Evolutionary conservation across 805 yeast species (phyloP), one percentile per base, ranked within the genome.

Genomic region (Candida takata): DNA sequence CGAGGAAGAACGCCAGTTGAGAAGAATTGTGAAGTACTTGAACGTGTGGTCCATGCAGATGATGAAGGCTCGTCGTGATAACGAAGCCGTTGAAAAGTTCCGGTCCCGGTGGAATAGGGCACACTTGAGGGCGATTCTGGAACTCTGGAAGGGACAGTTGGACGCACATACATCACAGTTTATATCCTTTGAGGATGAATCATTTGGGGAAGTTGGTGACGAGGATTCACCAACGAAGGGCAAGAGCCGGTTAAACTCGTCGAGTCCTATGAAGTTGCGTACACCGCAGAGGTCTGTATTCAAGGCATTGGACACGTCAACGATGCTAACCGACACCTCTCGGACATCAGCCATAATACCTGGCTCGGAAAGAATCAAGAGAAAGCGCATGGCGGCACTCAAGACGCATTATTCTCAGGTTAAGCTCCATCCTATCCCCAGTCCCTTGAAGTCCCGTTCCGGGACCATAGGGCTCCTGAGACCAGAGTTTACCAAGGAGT

Each of bases 91-190:
- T 3, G 49, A 44, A 5, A 44, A 45, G 11, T 62, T 64, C 40
- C 46, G 55, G 28, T 45, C 41, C n/a, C 48, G 70, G 34, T 65
- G 69, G 69, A 50, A 57, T 36, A 52, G 69, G 31, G 69, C 69
- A 2, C 57, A 49, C 18, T 38, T 61, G 18, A 44, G 69, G 34
- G 68, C 65, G 0, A 35, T 64, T 5, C 29, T 65, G 15, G 27
- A 47, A 6, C 36, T 65, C 14, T 65, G 70, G 70, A 57, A 48
- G 29, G 52, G 47, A 4, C 54, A 37, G 27, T 13, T 33, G 5
- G 13, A 29, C 29, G 41, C 34, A 10, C 17, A 11, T 18, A 24
- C 14, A 7, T 20, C 23, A 20, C 23, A 20, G 30, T 35, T 33
- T 33, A 6, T 16, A 19, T 3, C 28, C 16, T 12, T 19, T 18